A percentile compares a stretch with the other conserved stretches of the same genome.
Conservation (phyloP, 2,329 filamentous ascomycete species). For the Fusarium coffeatum region DNA sequence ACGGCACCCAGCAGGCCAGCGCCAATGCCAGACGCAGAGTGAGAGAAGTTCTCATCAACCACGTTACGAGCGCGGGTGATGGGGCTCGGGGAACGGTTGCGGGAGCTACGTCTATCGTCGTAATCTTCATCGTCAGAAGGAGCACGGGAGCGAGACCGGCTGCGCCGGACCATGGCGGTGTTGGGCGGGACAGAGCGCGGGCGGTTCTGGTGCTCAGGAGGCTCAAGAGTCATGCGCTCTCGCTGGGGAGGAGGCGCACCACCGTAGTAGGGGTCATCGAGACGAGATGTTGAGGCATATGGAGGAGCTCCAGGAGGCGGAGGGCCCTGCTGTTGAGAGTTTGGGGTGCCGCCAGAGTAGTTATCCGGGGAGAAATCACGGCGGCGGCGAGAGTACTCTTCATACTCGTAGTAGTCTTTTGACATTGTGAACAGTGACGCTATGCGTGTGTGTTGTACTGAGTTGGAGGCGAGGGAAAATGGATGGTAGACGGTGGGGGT, state of each 20-base stretch:
- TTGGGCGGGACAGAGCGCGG: constrained; percentile 51
- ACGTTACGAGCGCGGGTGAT: constrained; percentile 55
- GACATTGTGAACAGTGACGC: constrained; percentile 28
- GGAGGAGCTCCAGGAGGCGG: constrained; percentile 37
- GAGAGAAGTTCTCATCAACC: constrained; percentile 61
- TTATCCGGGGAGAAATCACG: constrained; percentile 50
- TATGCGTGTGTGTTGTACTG: background rate
- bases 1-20: constrained; percentile 65
- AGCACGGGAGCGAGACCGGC: constrained; percentile 43
- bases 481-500: background rate
- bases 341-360: constrained; percentile 46
- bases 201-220: constrained; percentile 44
- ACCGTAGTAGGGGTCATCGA: constrained; percentile 44
- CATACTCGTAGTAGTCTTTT: constrained; percentile 48
- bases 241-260: constrained; percentile 35
- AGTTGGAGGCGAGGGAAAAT: background rate
- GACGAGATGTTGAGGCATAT: constrained; percentile 41
- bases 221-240: constrained; percentile 48
- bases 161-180: constrained; percentile 41
- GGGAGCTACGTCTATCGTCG: constrained; percentile 43
- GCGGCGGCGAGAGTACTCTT: constrained; percentile 43
- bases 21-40: constrained; percentile 61
- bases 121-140: constrained; percentile 38
- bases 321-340: constrained; percentile 24
- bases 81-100: constrained; percentile 50